Conservation (phyloP, 768 basidiomycete genomes). For the Suillus ampliporus region DNA sequence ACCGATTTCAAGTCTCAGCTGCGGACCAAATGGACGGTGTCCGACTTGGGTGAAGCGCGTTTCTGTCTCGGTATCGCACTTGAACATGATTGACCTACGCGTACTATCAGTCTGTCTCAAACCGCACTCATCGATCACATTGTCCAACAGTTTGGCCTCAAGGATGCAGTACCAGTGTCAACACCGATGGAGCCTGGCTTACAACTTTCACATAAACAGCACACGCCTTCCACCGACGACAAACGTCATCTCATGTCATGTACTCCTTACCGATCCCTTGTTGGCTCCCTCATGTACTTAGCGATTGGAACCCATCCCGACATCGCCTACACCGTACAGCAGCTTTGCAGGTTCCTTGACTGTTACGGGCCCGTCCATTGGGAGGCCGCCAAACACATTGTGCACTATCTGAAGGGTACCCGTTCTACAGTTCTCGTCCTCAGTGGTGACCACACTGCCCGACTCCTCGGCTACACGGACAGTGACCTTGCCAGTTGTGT, state of each 20-base stretch:
- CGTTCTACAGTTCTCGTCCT: constrained; percentile 7
- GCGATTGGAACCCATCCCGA: constrained; percentile 27
- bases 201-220: constrained; percentile 8
- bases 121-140: neutral
- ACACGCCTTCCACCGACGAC: constrained; percentile 14
- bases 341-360: constrained; percentile 14
- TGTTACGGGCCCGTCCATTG: constrained; percentile 20
- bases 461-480: constrained; percentile 28
- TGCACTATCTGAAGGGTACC: constrained; percentile 29
- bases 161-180: constrained; percentile 23
- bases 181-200: constrained; percentile 26
- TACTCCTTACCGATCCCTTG: constrained; percentile 14
- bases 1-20: too few species aligned
- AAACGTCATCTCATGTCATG: neutral
- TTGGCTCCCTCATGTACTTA: constrained; percentile 23
- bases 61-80: too few species aligned
- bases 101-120: neutral
- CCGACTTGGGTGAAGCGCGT: too few species aligned
- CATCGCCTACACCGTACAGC: constrained; percentile 27
- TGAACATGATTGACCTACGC: too few species aligned
- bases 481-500: constrained; percentile 34
- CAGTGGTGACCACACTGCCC: constrained; percentile 14
- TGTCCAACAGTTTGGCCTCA: constrained; percentile 13
- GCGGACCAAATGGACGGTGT: too few species aligned
- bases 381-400: constrained; percentile 25